Evolutionary conservation across 805 yeast species (phyloP).

Genomic region (Starmerella asiatica): DNA sequence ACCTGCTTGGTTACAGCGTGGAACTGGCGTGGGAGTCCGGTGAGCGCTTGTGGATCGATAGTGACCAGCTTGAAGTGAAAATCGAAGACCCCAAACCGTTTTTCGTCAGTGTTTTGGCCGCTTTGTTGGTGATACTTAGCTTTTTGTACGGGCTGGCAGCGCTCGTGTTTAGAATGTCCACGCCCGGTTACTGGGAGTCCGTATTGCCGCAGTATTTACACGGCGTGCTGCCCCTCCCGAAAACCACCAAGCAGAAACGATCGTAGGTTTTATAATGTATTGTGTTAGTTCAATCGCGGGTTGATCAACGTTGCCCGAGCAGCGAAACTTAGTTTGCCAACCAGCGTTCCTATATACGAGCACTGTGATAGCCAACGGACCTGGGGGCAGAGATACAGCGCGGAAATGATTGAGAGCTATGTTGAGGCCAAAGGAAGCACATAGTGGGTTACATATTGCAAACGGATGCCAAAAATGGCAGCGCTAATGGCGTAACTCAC

Average conservation of each 20-base stretch:
- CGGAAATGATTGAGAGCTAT: no score
- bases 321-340: no score
- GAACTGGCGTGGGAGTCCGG: slow-evolving; percentile 19
- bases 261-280: no score
- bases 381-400: no score
- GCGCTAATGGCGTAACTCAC: no score
- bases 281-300: no score
- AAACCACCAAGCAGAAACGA: not conserved
- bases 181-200: slow-evolving; percentile 17
- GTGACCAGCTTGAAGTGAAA: slow-evolving; percentile 27
- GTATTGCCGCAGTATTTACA: slow-evolving; percentile 11
- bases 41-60: slow-evolving; percentile 17
- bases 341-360: no score
- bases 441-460: no score
- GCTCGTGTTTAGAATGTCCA: slow-evolving; percentile 27
- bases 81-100: slow-evolving; percentile 57
- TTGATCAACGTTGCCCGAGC: no score
- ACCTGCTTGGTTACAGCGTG: slow-evolving; percentile 46
- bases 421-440: no score
- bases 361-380: no score
- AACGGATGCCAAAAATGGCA: no score
- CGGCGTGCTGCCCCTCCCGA: slow-evolving; percentile 24
- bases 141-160: slow-evolving; percentile 41
- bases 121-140: slow-evolving; percentile 41
- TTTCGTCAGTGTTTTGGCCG: slow-evolving; percentile 48